Evolutionary conservation across 768 basidiomycete species (phyloP).

Genomic region (Mycena crocata): DNA sequence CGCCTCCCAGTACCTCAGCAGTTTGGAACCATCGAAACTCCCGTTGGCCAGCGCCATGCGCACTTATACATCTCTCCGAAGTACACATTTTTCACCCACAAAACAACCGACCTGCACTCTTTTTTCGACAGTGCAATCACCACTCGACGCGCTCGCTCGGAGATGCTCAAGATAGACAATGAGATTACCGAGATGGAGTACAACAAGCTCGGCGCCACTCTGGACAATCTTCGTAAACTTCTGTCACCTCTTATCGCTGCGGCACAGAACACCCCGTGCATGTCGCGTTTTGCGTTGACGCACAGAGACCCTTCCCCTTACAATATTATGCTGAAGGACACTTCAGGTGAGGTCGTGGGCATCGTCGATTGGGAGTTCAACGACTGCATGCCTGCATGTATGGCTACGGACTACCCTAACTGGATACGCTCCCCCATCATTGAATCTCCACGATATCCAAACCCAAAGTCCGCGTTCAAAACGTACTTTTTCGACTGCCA

Average conservation of each 20-base stretch:
- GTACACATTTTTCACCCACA: background rate
- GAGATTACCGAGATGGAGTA: background rate
- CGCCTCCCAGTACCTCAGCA: conserved; percentile 6
- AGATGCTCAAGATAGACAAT: background rate
- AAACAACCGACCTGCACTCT: background rate
- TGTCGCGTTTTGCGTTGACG: conserved; percentile 13
- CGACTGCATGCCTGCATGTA: conserved; percentile 12
- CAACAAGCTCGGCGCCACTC: background rate
- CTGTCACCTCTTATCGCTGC: background rate
- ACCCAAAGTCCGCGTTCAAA: background rate
- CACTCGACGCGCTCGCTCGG: conserved; percentile 9
- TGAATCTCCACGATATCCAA: background rate
- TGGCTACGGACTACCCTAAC: conserved; percentile 5
- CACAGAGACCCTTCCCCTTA: conserved; percentile 2
- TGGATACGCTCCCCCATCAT: conserved; percentile 12
- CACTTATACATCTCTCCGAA: background rate
- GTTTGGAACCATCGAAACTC: background rate
- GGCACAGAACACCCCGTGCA: background rate
- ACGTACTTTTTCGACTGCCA: background rate
- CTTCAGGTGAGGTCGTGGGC: conserved; percentile 10
- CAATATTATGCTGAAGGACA: conserved; percentile 12
- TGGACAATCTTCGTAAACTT: conserved; percentile 11
- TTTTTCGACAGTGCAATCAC: conserved; percentile 10
- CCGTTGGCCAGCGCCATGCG: background rate
- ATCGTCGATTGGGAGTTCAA: conserved; percentile 22